Evolutionary conservation across 768 basidiomycete genomes (phyloP), one percentile per base, ranked within the genome.

Genomic region (Auriscalpium vulgare): DNA sequence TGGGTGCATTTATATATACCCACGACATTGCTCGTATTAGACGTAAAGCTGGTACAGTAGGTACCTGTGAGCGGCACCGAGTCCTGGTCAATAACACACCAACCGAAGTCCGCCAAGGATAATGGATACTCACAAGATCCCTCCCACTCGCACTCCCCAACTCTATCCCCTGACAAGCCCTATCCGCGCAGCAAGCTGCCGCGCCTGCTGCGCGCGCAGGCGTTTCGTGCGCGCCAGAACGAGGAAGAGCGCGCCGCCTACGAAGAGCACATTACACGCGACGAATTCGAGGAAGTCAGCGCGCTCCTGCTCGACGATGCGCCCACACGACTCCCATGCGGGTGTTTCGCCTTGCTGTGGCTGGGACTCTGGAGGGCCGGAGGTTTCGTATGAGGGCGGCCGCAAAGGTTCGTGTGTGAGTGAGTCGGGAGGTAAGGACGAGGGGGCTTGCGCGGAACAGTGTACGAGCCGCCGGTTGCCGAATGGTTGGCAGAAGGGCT

Each of bases 401-500:
- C 53, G 35, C 61, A 59, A 59, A 21, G 54, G 54, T 37, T 29
- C 52, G 6, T 23, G 51, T 11, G 49, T 21, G 3, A 19, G 19
- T 17, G 50, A 29, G 59, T 19, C 38, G 66, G 64, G 62, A 65
- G 71, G 50, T 68, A 62, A 57, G 65, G 67, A 21, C 29, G 38
- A 1, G 51, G 57, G n/a, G 53, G 53, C 40, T 56, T 44, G 61
- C 47, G 51, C 78, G 79, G 37, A 81, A 58, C 94, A 97, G 67
- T 94, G 94, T 75, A 95, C 78, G 43, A 93, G 78, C 17, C 90
- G 84, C 21, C 95, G 83, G 71, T 95, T 95, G 51, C 95, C 95
- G 66, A 93, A 95, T n/a, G 95, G 94, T 66, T 90, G 84, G 71
- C 94, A 97, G 70, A 88, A 95, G 2, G 94, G 93, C 73, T 94